A percentile compares a stretch with the other conserved stretches of the same genome.
Evolutionary conservation across 176 grass and related monocot genomes (phyloP).

Genomic region (Miscanthus lutarioriparius): DNA sequence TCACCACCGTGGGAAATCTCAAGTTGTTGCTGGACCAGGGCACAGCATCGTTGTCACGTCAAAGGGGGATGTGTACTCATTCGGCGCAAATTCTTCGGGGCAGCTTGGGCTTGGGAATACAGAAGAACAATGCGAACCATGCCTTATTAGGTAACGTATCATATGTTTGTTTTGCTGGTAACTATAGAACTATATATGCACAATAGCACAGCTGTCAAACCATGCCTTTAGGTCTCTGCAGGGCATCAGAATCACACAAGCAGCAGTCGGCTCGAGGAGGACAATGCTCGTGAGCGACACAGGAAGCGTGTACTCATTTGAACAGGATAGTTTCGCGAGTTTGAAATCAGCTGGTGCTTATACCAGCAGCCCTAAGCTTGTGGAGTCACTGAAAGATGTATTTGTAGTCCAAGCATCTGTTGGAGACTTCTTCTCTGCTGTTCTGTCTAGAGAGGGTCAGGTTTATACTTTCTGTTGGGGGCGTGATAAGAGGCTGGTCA

Average conservation of each 20-base stretch:
- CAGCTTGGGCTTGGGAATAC: slow-evolving; percentile 64
- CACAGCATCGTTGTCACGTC: slow-evolving; percentile 54
- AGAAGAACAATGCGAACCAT: slow-evolving; percentile 30
- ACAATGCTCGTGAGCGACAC: slow-evolving; percentile 74
- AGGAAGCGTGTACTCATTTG: slow-evolving; percentile 56
- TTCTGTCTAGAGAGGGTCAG: slow-evolving; percentile 67
- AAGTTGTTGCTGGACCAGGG: slow-evolving; percentile 35
- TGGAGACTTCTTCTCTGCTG: slow-evolving; percentile 51
- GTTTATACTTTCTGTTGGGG: slow-evolving; percentile 76
- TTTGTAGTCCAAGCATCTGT: slow-evolving; percentile 72
- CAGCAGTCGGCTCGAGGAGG: slow-evolving; percentile 46
- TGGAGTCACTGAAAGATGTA: slow-evolving; percentile 58
- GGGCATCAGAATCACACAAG: slow-evolving; percentile 70
- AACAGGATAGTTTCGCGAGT: slow-evolving; percentile 42
- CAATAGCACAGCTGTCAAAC: not conserved
- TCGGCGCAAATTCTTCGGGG: slow-evolving; percentile 55
- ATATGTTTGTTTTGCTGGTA: too few species aligned
- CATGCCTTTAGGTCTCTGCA: slow-evolving; percentile 49
- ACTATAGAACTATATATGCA: not conserved
- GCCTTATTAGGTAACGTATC: too few species aligned
- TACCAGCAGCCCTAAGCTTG: slow-evolving; percentile 46
- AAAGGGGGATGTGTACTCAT: slow-evolving; percentile 59
- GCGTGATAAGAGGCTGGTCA: slow-evolving; percentile 38
- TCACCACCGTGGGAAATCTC: slow-evolving; percentile 52
- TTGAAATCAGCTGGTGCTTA: not conserved